phyloP scores from a whole-genome alignment of 2,329 filamentous ascomycete genomes.

The Mariannaea sp. region DNA sequence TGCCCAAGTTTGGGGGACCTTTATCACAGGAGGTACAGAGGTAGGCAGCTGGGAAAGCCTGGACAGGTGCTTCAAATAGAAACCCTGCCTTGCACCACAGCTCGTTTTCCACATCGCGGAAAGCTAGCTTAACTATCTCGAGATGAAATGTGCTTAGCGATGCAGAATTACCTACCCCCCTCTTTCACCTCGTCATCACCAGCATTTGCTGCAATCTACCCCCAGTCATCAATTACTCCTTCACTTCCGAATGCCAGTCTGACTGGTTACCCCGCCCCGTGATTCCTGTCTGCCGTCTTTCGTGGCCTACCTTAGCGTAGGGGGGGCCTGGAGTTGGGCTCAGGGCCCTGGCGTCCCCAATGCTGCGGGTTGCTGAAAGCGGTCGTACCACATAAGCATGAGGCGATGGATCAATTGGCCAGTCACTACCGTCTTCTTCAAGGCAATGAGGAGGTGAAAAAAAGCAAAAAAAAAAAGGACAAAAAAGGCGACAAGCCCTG shows the following conservation, averaged over 20 bases:
- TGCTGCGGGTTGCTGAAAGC: conserved; percentile 32
- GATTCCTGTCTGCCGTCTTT: conserved; percentile 27
- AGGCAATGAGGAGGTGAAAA: no score
- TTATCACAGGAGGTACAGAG: no score
- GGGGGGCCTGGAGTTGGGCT: conserved; percentile 25
- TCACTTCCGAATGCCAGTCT: conserved; percentile 10
- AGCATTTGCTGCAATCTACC: conserved; percentile 18
- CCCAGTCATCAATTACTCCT: conserved; percentile 2
- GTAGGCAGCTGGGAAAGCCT: conserved; percentile 1
- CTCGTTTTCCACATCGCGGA: neutral
- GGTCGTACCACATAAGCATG: conserved; percentile 17
- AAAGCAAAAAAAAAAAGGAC: no score
- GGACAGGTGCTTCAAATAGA: neutral
- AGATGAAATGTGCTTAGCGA: conserved; percentile 25
- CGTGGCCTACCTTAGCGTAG: conserved; percentile 31
- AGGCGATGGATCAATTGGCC: no score
- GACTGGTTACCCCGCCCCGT: conserved; percentile 25
- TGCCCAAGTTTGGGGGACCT: neutral
- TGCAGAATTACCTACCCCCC: conserved; percentile 17
- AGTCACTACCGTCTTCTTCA: no score
- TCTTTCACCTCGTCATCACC: conserved; percentile 18
- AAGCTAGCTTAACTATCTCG: neutral
- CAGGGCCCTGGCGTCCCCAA: conserved; percentile 23
- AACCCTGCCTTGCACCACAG: neutral
- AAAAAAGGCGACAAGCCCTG: no score